phyloP scores from a whole-genome alignment of 1,284 basidiomycete genomes.

The Abortiporus biennis region DNA sequence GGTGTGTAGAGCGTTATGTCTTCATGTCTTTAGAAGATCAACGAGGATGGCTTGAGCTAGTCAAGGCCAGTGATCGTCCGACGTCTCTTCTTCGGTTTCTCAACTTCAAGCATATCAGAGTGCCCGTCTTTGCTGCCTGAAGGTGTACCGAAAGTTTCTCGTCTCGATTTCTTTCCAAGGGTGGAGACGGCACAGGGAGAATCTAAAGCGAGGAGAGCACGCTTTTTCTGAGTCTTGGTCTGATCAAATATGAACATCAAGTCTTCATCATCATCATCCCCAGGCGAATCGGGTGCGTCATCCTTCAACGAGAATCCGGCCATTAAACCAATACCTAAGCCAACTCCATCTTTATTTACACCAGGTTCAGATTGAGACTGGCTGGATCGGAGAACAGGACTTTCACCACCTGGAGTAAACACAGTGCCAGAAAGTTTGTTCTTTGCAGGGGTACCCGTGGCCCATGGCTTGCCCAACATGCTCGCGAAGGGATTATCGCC shows the following conservation, averaged over 20 bases:
- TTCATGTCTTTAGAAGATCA: too few relatives aligned
- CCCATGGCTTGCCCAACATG: slow-evolving; percentile 14
- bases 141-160: slow-evolving; percentile 15
- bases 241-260: slow-evolving; percentile 6
- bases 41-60: too few relatives aligned
- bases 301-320: slow-evolving; percentile 19
- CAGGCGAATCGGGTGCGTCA: neutral
- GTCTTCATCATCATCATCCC: slow-evolving; percentile 15
- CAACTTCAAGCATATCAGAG: slow-evolving; percentile 8
- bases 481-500: slow-evolving; percentile 18
- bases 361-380: slow-evolving; percentile 8
- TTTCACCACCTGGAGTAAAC: slow-evolving; percentile 37
- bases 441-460: slow-evolving; percentile 9
- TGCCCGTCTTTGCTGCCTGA: slow-evolving; percentile 16
- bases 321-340: slow-evolving; percentile 19
- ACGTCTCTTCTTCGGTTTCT: slow-evolving; percentile 12
- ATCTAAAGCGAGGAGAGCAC: neutral
- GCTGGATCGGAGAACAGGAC: slow-evolving; percentile 51
- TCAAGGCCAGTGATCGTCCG: slow-evolving; percentile 9
- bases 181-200: neutral
- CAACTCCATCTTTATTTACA: slow-evolving; percentile 3
- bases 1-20: too few relatives aligned
- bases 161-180: slow-evolving; percentile 18
- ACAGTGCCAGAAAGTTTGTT: slow-evolving; percentile 7
- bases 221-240: neutral